Conservation (phyloP, 345 rosid species). For the Citrus cavaleriei region DNA sequence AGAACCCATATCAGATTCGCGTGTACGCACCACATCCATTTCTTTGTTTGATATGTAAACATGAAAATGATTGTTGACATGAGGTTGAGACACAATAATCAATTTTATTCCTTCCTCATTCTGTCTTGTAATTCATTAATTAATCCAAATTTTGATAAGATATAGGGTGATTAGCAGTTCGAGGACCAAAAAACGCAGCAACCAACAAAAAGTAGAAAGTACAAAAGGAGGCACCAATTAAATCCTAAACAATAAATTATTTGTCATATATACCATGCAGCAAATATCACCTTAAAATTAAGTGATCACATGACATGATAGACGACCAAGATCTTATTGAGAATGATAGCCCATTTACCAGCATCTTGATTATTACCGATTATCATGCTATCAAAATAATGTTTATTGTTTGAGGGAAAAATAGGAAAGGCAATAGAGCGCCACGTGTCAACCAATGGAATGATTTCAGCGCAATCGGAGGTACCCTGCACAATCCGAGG, state of each 20-base stretch:
- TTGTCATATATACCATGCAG: not conserved
- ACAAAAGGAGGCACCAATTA: not conserved
- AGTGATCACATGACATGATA: not conserved
- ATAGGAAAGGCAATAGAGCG: no score
- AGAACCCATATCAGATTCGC: not conserved
- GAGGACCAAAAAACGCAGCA: not conserved
- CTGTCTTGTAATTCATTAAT: not conserved
- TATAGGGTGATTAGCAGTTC: not conserved
- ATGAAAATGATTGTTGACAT: no score
- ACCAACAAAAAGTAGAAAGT: no score
- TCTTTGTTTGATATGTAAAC: no score
- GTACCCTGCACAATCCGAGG: no score
- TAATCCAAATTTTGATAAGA: not conserved
- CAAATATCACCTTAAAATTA: not conserved
- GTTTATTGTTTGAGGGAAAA: no score
- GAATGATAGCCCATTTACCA: not conserved
- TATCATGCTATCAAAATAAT: no score
- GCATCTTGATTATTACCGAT: not conserved
- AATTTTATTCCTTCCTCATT: not conserved
- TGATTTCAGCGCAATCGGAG: no score
- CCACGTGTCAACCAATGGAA: no score
- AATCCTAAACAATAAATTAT: not conserved
- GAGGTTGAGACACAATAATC: not conserved
- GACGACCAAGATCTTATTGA: not conserved
- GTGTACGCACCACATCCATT: not conserved